A percentile compares a stretch with the other conserved stretches of the same genome.
Conservation (phyloP, 257 asterid species). For the Penstemon davidsonii region DNA sequence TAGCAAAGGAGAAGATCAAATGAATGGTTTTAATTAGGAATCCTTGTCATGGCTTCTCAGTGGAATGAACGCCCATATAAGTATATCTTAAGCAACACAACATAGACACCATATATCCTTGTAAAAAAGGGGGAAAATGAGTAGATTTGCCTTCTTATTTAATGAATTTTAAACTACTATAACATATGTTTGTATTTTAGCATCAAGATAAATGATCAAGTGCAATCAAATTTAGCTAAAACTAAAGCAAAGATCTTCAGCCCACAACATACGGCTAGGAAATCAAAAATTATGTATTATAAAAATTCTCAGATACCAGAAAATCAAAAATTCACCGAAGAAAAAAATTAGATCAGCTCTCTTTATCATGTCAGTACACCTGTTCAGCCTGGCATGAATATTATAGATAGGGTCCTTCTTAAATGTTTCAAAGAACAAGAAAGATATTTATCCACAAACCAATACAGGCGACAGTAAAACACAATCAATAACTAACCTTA, state of each 20-base stretch:
- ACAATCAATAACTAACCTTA: conserved; percentile 56
- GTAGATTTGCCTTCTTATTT: conserved; percentile 1
- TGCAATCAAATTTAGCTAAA: neutral
- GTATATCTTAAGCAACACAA: neutral
- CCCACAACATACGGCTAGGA: neutral
- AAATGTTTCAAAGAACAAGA: neutral
- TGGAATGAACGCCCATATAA: neutral
- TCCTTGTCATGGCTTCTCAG: neutral
- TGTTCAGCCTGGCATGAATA: neutral
- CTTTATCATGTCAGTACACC: conserved; percentile 8
- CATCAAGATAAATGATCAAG: conserved; percentile 10
- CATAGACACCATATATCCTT: neutral
- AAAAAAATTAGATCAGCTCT: conserved; percentile 3
- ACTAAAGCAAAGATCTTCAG: neutral
- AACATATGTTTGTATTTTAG: conserved; percentile 4
- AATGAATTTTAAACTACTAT: conserved; percentile 1
- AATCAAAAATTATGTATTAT: neutral
- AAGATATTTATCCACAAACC: conserved; percentile 5
- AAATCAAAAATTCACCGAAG: neutral
- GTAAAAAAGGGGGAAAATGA: neutral
- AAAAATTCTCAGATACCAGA: conserved; percentile 9
- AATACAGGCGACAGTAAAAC: conserved; percentile 25
- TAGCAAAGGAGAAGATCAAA: neutral
- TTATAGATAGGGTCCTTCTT: neutral
- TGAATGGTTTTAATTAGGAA: neutral